Conservation (phyloP, 2,329 filamentous ascomycete species). For the Hypoxylon sp. region DNA sequence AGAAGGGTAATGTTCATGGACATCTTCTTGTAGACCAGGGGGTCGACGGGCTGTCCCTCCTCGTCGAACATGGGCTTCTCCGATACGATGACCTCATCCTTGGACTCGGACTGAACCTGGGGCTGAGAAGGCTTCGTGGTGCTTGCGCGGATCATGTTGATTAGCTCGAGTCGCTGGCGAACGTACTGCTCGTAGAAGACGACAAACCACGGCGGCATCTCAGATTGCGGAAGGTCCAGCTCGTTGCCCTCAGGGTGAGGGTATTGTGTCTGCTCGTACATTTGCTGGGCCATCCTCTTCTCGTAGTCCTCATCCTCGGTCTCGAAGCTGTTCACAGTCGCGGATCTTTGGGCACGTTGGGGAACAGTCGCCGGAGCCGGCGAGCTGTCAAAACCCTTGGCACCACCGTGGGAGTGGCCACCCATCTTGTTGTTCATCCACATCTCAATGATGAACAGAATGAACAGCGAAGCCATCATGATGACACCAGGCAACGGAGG, state of each 20-base stretch:
- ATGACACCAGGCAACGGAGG: slow-evolving; percentile 69
- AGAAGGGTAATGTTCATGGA: slow-evolving; percentile 77
- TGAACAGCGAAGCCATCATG: slow-evolving; percentile 69
- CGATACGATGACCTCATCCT: slow-evolving; percentile 41
- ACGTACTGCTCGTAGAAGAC: slow-evolving; percentile 70
- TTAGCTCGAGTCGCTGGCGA: slow-evolving; percentile 66
- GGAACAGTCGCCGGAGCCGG: slow-evolving; percentile 29
- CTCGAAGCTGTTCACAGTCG: slow-evolving; percentile 45
- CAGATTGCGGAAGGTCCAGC: slow-evolving; percentile 46
- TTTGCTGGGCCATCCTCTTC: slow-evolving; percentile 52
- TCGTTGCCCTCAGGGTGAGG: slow-evolving; percentile 41
- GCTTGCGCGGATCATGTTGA: slow-evolving; percentile 59
- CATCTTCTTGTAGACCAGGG: slow-evolving; percentile 64
- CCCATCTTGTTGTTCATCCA: slow-evolving; percentile 67
- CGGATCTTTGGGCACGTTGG: slow-evolving; percentile 46
- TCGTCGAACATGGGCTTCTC: slow-evolving; percentile 53
- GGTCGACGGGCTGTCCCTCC: slow-evolving; percentile 55
- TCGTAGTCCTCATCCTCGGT: slow-evolving; percentile 49
- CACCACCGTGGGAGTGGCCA: slow-evolving; percentile 65
- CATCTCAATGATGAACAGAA: slow-evolving; percentile 69
- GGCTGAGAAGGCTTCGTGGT: slow-evolving; percentile 30
- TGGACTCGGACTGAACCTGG: slow-evolving; percentile 27
- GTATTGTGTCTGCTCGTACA: slow-evolving; percentile 49
- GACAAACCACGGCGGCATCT: slow-evolving; percentile 69
- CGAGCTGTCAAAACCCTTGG: slow-evolving; percentile 53